Evolutionary conservation across 768 basidiomycete genomes (phyloP), one percentile per base, ranked within the genome.

Genomic region (Candolleomyces eurysporus): DNA sequence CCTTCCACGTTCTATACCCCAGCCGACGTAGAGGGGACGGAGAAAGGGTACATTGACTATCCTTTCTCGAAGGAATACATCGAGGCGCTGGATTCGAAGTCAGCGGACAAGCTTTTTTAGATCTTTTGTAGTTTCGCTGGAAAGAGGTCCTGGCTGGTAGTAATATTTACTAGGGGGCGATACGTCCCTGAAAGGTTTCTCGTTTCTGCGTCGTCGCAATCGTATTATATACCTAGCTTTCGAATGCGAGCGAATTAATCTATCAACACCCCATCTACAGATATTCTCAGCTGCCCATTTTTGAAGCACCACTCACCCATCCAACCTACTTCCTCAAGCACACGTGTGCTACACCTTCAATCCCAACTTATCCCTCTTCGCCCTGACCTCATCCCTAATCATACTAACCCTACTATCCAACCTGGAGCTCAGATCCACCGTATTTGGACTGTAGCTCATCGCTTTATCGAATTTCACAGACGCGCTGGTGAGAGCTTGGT

Each of bases 321-420:
- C 43, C 43, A 45, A n/a, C 13, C 43, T 4, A 45, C n/a, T n/a
- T 13, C 2, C 43, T n/a, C 43, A 45, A 45, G 43, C 14, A n/a
- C 48, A 3, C 48, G 17, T 4, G 8, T 22, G 7, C 48, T 59
- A 65, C 64, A 61, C 50, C 48, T 21, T 55, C 48, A 70, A 67
- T 51, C 71, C 73, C 63, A 80, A 60, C 75, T 82, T 79, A 67
- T 79, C 81, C 69, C 77, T 79, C 80, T 90, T 91, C 64, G 74
- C 67, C 68, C 68, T 75, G 65, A 92, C 86, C 82, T 92, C 89
- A 68, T 90, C 87, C 63, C 78, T 78, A 58, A 90, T 70, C 86
- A 92, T 85, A 59, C 80, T 76, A 53, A 91, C 80, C 70, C 90
- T 73, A 69, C 83, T 88, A 61, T 91, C 91, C 61, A 92, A 69